Evolutionary conservation across 2,329 filamentous ascomycete species (phyloP).

Genomic region (Fonsecaea pugnacius): DNA sequence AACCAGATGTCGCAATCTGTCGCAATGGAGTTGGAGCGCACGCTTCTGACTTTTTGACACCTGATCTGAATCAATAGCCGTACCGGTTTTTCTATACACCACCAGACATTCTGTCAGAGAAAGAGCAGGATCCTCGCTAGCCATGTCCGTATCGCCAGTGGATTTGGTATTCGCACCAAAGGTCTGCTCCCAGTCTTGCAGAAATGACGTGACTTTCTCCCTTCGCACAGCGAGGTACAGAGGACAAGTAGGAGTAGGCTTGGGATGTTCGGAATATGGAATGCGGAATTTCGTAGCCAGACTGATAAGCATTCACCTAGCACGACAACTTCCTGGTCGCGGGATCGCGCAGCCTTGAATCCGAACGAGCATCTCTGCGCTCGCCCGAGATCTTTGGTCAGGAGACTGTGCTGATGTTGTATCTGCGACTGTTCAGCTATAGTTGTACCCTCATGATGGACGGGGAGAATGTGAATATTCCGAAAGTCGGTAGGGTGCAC

Average conservation of each 20-base stretch:
- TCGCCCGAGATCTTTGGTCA: not conserved
- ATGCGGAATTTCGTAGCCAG: not conserved
- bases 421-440: not conserved
- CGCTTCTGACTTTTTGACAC: no score
- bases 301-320: not conserved
- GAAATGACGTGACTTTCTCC: not conserved
- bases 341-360: not conserved
- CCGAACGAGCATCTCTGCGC: not conserved
- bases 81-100: no score
- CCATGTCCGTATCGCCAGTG: not conserved
- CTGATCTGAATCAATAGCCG: no score
- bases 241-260: no score
- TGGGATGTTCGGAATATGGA: not conserved
- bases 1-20: no score
- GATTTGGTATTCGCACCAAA: not conserved
- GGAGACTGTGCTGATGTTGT: not conserved
- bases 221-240: not conserved
- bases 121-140: no score
- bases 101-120: no score
- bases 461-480: constrained; percentile 1
- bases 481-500: not conserved
- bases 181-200: not conserved
- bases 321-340: not conserved
- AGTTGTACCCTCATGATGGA: not conserved
- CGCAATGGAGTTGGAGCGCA: no score